Base-by-base conservation (phyloP, 306 rosid species). In the Carpinus viminea region DNA sequence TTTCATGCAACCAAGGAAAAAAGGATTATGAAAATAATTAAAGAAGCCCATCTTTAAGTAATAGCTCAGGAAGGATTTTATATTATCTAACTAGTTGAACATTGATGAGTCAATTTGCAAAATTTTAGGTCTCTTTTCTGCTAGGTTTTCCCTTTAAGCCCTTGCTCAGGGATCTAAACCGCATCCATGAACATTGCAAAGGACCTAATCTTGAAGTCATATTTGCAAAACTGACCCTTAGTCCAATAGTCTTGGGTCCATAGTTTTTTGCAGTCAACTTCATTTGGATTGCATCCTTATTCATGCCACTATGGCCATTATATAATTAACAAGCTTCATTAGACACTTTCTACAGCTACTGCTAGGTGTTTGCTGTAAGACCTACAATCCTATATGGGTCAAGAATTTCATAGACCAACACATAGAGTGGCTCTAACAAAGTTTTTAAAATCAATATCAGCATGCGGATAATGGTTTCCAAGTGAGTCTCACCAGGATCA, bases 111-210 rank as follows among this genome's bases (percentile, higher is more conserved):
- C 7, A 41, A 41, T 41, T 41, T 41, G 45, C 45, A 41, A 41
- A 4, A 41, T 41, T 41, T 41, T 41, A 4, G 41, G 41, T 16
- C 66, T 15, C 68, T 28, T 26, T 28, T 24, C 41, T 61, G 36
- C n/a, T n/a, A 1, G 26, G 41, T 9, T 61, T 61, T 41, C 12
- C 36, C 12, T 61, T 54, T 54, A 1, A 54, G 24, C 60, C 68
- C 31, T 61, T 60, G 31, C 68, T 12, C 41, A 61, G 38, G 68
- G 68, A 61, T 61, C 68, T 31, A 61, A 61, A 28, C 68, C n/a
- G 7, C 68, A 12, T 36, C 26, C 26, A 36, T 61, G 68, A 61
- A 26, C 43, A 28, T 26, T 6, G 3, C 43, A 26, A 61, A 61
- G 68, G 17, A 13, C 36, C 68, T 12, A 6, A 52, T 12, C 6